Conservation (phyloP, 129 eudicot genomes). For the Lactuca sativa region DNA sequence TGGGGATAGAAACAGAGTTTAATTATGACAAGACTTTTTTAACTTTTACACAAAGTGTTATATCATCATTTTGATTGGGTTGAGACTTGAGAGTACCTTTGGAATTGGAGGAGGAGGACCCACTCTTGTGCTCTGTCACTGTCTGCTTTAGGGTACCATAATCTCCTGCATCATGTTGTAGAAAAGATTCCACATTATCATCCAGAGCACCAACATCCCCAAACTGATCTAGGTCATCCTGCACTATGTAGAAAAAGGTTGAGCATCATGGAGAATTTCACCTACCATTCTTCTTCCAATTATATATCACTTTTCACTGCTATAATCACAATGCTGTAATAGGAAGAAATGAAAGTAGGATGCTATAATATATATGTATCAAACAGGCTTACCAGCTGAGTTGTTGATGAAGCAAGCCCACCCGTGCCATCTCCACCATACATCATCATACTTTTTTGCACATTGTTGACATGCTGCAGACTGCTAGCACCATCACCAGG, state of each 20-base stretch:
- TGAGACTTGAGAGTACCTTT: conserved; percentile 29
- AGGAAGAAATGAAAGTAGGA: too few relatives aligned
- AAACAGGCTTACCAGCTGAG: conserved; percentile 64
- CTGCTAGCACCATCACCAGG: conserved; percentile 94
- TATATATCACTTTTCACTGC: too few relatives aligned
- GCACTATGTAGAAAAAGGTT: conserved; percentile 34
- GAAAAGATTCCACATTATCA: conserved; percentile 91
- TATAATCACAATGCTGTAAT: too few relatives aligned
- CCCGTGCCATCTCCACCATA: conserved; percentile 80
- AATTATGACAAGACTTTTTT: neutral
- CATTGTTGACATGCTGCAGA: conserved; percentile 76
- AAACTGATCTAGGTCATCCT: conserved; percentile 91
- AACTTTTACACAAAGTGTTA: too few relatives aligned
- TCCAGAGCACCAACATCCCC: conserved; percentile 80
- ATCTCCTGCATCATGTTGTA: conserved; percentile 90
- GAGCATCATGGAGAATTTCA: conserved; percentile 24
- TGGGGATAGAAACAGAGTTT: neutral
- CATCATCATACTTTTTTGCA: conserved; percentile 83
- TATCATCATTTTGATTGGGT: too few relatives aligned
- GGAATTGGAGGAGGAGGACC: conserved; percentile 36
- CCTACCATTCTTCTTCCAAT: too few relatives aligned
- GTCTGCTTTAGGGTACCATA: conserved; percentile 81
- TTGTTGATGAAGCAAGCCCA: conserved; percentile 85
- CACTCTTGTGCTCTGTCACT: conserved; percentile 68
- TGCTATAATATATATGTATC: neutral